phyloP scores from a whole-genome alignment of 495 filamentous ascomycete species.

The Glarea lozoyensis region DNA sequence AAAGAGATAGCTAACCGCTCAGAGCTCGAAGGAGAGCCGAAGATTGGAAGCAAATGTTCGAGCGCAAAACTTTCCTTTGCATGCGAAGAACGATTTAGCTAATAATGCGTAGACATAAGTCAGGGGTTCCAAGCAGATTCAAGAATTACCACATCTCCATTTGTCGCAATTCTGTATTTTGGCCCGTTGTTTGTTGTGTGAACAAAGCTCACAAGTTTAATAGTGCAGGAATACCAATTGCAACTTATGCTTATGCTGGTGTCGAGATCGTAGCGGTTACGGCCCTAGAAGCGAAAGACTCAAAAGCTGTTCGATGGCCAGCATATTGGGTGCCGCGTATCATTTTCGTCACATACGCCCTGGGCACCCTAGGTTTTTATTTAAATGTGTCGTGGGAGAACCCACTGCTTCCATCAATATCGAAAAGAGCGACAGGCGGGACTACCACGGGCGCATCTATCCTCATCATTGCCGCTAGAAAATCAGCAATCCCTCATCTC shows the following conservation, averaged over 20 bases:
- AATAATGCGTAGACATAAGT: no score
- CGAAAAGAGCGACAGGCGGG: background rate
- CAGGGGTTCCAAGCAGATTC: no score
- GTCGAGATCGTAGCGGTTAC: slow-evolving; percentile 34
- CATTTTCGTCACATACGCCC: background rate
- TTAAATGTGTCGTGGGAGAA: background rate
- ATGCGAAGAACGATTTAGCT: no score
- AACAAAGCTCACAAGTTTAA: no score
- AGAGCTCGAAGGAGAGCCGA: no score
- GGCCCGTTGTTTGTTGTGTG: no score
- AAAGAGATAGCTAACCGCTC: no score
- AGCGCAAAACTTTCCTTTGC: no score
- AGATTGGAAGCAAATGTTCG: no score
- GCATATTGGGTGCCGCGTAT: background rate
- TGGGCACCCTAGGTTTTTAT: background rate
- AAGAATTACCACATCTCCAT: no score
- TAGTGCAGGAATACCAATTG: slow-evolving; percentile 31
- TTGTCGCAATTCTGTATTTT: no score
- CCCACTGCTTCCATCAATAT: background rate
- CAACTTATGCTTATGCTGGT: slow-evolving; percentile 35
- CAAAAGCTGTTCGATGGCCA: slow-evolving; percentile 2
- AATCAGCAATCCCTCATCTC: background rate
- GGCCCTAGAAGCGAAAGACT: slow-evolving; percentile 30
- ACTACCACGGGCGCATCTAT: background rate
- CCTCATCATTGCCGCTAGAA: background rate